Conservation (phyloP, 2,329 filamentous ascomycete species). For the Colletotrichum eremochloae region DNA sequence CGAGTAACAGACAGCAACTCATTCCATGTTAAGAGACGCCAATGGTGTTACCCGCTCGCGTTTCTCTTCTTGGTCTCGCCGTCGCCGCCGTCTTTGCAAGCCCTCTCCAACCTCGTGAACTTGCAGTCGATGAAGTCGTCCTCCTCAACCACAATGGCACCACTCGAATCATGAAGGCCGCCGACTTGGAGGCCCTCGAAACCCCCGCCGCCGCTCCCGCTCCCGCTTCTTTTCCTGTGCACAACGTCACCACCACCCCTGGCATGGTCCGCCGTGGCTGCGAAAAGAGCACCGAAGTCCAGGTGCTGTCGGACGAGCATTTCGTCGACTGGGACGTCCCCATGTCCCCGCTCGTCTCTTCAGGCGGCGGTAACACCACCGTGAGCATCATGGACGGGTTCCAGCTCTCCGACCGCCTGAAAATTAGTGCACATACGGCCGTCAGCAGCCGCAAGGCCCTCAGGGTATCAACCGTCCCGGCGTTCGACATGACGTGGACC, state of each 20-base stretch:
- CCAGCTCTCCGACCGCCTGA: slow-evolving; percentile 50
- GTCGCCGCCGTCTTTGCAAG: slow-evolving; percentile 6
- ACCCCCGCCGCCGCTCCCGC: not conserved
- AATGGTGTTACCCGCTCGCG: slow-evolving; percentile 11
- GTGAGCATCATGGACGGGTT: slow-evolving; percentile 51
- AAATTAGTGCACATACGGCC: no score
- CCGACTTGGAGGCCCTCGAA: slow-evolving; percentile 41
- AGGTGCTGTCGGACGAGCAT: slow-evolving; percentile 45
- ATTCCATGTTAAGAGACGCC: no score
- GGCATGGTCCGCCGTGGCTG: slow-evolving; percentile 39
- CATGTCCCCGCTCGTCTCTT: slow-evolving; percentile 53
- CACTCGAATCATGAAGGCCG: slow-evolving; percentile 46
- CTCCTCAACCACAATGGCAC: slow-evolving; percentile 45
- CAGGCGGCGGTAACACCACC: slow-evolving; percentile 46
- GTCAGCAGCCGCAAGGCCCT: slow-evolving; percentile 42
- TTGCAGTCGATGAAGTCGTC: slow-evolving; percentile 46
- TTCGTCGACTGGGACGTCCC: slow-evolving; percentile 56
- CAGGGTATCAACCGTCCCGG: slow-evolving; percentile 43
- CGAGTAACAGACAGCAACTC: not conserved
- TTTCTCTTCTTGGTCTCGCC: slow-evolving; percentile 19
- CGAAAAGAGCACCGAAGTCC: slow-evolving; percentile 45
- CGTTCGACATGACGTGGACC: slow-evolving; percentile 43
- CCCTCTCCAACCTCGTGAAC: slow-evolving; percentile 2
- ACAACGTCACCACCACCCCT: slow-evolving; percentile 16
- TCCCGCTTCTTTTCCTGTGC: not conserved